Percentiles rank a stretch among this genome's conserved stretches.
Conservation (phyloP, 441 rosid genomes). For the Arabidopsis lyrata region DNA sequence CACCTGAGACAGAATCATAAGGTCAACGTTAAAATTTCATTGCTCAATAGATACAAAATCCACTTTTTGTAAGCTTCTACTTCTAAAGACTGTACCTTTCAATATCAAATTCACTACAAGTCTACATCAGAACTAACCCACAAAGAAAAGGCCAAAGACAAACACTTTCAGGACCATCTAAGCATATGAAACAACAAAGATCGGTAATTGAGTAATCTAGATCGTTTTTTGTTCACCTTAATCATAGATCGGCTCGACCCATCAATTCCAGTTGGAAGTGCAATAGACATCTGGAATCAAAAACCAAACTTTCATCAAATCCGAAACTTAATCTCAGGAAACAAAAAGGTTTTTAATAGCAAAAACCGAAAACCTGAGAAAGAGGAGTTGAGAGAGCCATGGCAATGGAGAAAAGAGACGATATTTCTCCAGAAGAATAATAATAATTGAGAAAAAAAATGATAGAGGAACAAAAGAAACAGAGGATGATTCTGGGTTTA, state of each 20-base stretch:
- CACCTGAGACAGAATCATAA: conserved; percentile 55
- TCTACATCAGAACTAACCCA: conserved; percentile 23
- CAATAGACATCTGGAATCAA: conserved; percentile 37
- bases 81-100: conserved; percentile 33
- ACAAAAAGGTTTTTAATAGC: not conserved
- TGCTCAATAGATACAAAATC: not conserved
- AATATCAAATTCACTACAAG: conserved; percentile 23
- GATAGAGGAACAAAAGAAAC: not conserved
- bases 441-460: conserved; percentile 6
- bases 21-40: not conserved
- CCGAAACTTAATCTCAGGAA: not conserved
- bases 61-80: conserved; percentile 23
- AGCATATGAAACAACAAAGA: conserved; percentile 33
- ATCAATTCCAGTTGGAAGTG: conserved; percentile 42
- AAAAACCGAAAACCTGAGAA: conserved; percentile 38
- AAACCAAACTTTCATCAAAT: conserved; percentile 19
- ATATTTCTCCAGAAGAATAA: conserved; percentile 11
- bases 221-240: conserved; percentile 36
- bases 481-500: conserved; percentile 32
- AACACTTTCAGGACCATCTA: conserved; percentile 34
- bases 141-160: not conserved
- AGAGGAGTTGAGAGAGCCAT: conserved; percentile 44
- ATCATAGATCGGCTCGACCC: conserved; percentile 39
- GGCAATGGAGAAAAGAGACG: conserved; percentile 10
- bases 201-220: not conserved